Evolutionary conservation across 495 filamentous ascomycete species (phyloP).

Genomic region (Daldinia caldariorum): DNA sequence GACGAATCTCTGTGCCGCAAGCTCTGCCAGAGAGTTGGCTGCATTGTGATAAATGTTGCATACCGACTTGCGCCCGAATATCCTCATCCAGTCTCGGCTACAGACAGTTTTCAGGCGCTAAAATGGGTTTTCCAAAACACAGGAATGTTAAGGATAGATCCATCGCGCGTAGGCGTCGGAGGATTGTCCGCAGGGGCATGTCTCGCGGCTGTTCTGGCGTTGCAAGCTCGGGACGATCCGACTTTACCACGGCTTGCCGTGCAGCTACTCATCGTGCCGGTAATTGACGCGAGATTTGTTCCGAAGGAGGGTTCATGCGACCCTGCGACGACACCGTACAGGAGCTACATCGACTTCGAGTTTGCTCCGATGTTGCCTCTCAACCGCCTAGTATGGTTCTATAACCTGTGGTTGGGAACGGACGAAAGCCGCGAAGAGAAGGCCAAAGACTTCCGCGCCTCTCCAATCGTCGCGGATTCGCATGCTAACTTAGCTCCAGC

Average conservation of each 20-base stretch:
- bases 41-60: conserved; percentile 58
- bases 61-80: conserved; percentile 55
- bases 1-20: conserved; percentile 67
- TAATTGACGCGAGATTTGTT: conserved; percentile 57
- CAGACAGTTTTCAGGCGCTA: conserved; percentile 56
- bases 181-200: conserved; percentile 53
- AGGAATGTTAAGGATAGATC: conserved; percentile 52
- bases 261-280: conserved; percentile 63
- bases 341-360: conserved; percentile 50
- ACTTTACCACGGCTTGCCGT: conserved; percentile 53
- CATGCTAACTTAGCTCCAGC: conserved; percentile 50
- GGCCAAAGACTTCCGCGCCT: conserved; percentile 48
- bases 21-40: conserved; percentile 60
- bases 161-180: conserved; percentile 46
- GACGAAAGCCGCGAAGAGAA: conserved; percentile 43
- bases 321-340: conserved; percentile 46
- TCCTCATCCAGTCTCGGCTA: conserved; percentile 47
- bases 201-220: conserved; percentile 53
- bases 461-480: conserved; percentile 50
- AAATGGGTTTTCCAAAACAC: conserved; percentile 55
- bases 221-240: conserved; percentile 55
- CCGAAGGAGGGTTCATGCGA: conserved; percentile 50
- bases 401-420: conserved; percentile 52
- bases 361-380: conserved; percentile 52
- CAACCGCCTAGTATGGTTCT: conserved; percentile 52